Percentiles rank a stretch among this genome's conserved stretches.
These are phyloP conservation scores for Fusarium sp. DNA, from an alignment of 2,329 filamentous ascomycete genomes.

Conservation along the genomic window DNA sequence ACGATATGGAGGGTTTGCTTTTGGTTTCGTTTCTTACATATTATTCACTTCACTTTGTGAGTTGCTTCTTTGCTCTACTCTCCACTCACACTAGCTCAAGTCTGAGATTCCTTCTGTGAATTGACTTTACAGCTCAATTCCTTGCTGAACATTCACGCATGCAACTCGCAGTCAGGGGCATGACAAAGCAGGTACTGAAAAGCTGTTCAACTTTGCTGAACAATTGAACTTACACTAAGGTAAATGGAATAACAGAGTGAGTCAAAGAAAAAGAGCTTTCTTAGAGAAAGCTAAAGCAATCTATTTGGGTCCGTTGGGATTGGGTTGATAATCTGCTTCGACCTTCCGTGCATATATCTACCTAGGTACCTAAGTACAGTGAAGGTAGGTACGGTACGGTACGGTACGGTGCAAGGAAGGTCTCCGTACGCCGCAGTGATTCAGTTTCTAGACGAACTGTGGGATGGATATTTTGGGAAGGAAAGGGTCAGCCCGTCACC, in stretches of 20 bases:
- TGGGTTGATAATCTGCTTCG: constrained; percentile 21
- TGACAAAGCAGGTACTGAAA: not conserved
- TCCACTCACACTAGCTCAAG: constrained; percentile 18
- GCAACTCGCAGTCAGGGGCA: no score
- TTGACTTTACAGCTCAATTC: constrained; percentile 30
- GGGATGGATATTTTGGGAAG: constrained; percentile 42
- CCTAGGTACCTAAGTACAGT: no score
- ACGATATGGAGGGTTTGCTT: constrained; percentile 2
- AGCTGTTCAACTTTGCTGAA: constrained; percentile 9
- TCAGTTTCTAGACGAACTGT: constrained; percentile 26
- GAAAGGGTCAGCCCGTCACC: constrained; percentile 38
- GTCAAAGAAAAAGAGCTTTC: not conserved
- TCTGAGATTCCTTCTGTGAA: constrained; percentile 20
- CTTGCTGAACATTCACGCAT: not conserved
- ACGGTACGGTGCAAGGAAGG: no score
- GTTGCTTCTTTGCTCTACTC: constrained; percentile 2
- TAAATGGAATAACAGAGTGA: constrained; percentile 13
- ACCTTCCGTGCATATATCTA: no score
- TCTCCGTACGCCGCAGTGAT: not conserved
- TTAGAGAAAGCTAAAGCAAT: not conserved
- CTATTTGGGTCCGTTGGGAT: constrained; percentile 14
- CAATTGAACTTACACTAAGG: not conserved
- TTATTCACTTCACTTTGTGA: constrained; percentile 6
- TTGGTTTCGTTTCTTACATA: constrained; percentile 9
- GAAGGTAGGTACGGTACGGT: constrained; percentile 9